Evolutionary conservation across 306 rosid genomes (phyloP).

Genomic region (Citrullus amarus): DNA sequence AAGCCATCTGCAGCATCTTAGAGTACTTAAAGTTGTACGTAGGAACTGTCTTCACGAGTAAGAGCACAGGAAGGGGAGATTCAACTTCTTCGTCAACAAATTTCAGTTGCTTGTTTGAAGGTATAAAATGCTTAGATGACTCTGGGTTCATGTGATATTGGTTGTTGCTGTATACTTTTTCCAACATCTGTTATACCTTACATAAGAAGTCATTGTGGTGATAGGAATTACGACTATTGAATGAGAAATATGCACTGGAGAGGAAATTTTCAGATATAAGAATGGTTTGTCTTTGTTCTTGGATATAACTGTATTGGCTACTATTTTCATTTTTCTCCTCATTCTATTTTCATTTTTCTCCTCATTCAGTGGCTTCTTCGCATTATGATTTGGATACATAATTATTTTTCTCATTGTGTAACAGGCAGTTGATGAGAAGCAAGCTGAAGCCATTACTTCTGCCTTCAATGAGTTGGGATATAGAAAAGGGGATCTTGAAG

Average conservation of each 20-base stretch:
- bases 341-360: background rate
- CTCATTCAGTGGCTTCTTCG: background rate
- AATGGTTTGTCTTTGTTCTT: conserved; percentile 47
- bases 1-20: conserved; percentile 10
- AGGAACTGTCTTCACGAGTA: conserved; percentile 69
- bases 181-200: conserved; percentile 12
- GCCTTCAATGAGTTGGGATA: conserved; percentile 67
- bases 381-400: conserved; percentile 3
- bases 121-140: conserved; percentile 22
- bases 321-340: background rate
- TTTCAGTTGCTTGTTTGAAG: conserved; percentile 63
- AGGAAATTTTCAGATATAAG: conserved; percentile 77
- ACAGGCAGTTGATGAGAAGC: conserved; percentile 84
- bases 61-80: conserved; percentile 72
- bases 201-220: conserved; percentile 13
- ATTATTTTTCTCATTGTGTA: conserved; percentile 3
- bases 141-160: background rate
- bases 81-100: conserved; percentile 65
- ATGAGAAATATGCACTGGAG: conserved; percentile 78
- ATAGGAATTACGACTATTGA: conserved; percentile 70
- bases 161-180: background rate
- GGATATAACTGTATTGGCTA: background rate
- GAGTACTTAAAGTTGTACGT: conserved; percentile 17
- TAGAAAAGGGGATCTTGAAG: conserved; percentile 83
- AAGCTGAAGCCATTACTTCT: conserved; percentile 62